Conservation (phyloP, 2,329 filamentous ascomycete species). For the Aschersonia sp. region DNA sequence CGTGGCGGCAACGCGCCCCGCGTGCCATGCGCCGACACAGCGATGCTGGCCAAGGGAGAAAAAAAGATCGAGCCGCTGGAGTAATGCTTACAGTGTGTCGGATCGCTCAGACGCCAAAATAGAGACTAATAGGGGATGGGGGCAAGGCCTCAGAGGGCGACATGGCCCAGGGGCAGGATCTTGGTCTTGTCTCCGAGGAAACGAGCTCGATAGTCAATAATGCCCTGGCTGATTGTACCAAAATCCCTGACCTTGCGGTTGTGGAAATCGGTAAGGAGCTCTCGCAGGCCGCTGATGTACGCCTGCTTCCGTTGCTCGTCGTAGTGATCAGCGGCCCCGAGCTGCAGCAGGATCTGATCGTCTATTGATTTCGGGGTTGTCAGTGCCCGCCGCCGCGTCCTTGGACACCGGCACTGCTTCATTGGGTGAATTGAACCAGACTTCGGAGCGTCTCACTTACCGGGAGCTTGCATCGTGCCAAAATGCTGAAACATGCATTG, state of each 20-base stretch:
- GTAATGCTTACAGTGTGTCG: constrained; percentile 3
- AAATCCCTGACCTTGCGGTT: constrained; percentile 49
- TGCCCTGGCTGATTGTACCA: constrained; percentile 48
- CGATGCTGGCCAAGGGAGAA: neutral
- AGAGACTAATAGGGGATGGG: no score
- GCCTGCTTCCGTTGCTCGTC: constrained; percentile 43
- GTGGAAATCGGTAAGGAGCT: constrained; percentile 45
- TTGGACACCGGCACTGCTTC: constrained; percentile 6
- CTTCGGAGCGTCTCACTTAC: constrained; percentile 13
- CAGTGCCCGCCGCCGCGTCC: constrained; percentile 25
- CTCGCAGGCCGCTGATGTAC: constrained; percentile 48
- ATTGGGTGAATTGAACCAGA: neutral
- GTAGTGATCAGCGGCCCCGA: constrained; percentile 52
- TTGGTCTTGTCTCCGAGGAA: constrained; percentile 51
- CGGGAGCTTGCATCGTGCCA: constrained; percentile 21
- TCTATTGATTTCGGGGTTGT: constrained; percentile 37
- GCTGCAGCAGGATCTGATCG: constrained; percentile 57
- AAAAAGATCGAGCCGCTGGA: neutral
- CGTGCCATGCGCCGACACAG: neutral
- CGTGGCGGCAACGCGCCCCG: neutral
- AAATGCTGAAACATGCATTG: constrained; percentile 74
- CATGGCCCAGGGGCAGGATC: constrained; percentile 42
- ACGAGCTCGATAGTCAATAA: constrained; percentile 50
- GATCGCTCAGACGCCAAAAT: neutral
- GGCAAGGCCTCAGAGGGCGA: constrained; percentile 16